Conservation (phyloP, 2,329 filamentous ascomycete genomes). For the Neonectria faginata region DNA sequence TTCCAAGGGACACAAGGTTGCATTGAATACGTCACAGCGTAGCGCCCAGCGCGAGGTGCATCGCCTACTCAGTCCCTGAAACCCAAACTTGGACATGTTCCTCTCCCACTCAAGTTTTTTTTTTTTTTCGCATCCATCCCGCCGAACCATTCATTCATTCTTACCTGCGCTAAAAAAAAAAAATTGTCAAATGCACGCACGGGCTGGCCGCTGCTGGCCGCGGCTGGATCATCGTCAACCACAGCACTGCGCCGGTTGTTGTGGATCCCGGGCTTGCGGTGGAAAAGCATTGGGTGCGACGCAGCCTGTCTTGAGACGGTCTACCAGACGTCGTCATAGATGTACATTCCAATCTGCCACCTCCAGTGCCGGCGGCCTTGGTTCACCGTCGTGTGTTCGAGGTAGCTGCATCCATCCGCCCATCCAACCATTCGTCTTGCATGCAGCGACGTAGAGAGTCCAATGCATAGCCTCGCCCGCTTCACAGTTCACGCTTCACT, state of each 20-base stretch:
- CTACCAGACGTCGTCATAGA: slow-evolving; percentile 16
- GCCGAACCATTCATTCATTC: slow-evolving; percentile 9
- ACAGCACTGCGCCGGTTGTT: not conserved
- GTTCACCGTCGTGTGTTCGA: not conserved
- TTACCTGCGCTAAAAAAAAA: not conserved
- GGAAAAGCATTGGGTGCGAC: not conserved
- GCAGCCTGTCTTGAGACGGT: slow-evolving; percentile 3
- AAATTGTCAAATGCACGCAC: not conserved
- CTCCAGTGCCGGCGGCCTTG: slow-evolving; percentile 1
- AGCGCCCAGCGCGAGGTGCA: slow-evolving; percentile 31
- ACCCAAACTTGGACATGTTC: slow-evolving; percentile 25
- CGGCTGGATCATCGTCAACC: not conserved
- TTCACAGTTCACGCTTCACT: not conserved
- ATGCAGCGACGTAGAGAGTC: slow-evolving; percentile 1
- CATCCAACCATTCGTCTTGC: not conserved
- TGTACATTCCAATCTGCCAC: not conserved
- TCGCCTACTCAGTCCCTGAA: slow-evolving; percentile 41
- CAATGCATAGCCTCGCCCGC: slow-evolving; percentile 15
- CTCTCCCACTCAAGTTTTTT: not conserved
- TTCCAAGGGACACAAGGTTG: slow-evolving; percentile 6
- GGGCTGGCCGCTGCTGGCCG: not conserved
- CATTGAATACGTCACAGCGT: slow-evolving; percentile 41
- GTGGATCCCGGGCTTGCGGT: not conserved
- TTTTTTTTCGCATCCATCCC: slow-evolving; percentile 27
- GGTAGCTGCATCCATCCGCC: not conserved